Base-by-base conservation (phyloP, 108 stramenopile genomes). In the Nitzschia sp. region DNA sequence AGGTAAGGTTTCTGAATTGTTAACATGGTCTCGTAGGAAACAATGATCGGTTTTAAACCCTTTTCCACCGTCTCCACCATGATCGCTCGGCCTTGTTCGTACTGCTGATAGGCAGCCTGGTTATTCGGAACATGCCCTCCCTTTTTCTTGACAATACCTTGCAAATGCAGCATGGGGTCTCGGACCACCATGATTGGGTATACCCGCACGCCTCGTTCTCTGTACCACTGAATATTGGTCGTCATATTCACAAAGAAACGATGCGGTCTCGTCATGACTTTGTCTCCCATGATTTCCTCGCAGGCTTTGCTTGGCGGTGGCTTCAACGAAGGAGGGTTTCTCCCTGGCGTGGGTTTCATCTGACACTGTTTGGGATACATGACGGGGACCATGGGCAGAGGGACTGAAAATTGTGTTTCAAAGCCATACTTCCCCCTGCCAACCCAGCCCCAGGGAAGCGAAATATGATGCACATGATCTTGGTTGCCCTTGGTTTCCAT, bases 171-270 rank as follows among this genome's bases (percentile, higher is more conserved):
- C 2, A 69, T 61, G 34, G 48, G 38, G 46, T 83, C 82, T 35
- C 82, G 54, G 34, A 78, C 55, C 16, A 76, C 55, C 36, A 83
- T 45, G 30, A 83, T 47, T 15, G 71, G 75, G 19, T 57, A 76
- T 23, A 73, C 63, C 31, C 73, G 78, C 6, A 83, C 78, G 1
- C 82, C 82, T 30, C 82, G 70, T 6, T 53, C 30, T 27, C 71
- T 27, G 41, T 79, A 79, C 82, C 82, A 83, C 29, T 79, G 52
- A 15, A 83, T 64, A 34, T 83, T 78, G 31, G 48, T 38, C 2
- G 78, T 63, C 11, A 79, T 80, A 27, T 83, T 79, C n/a, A 83
- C 75, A 32, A 66, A 80, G 71, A 79, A 83, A 9, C 82, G 75
- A 34, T 25, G n/a, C 1, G 60, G 60, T 23, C 11, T 1, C 22